Evolutionary conservation across 352 stramenopile genomes (phyloP).

Genomic region (Lagenidium sp.): DNA sequence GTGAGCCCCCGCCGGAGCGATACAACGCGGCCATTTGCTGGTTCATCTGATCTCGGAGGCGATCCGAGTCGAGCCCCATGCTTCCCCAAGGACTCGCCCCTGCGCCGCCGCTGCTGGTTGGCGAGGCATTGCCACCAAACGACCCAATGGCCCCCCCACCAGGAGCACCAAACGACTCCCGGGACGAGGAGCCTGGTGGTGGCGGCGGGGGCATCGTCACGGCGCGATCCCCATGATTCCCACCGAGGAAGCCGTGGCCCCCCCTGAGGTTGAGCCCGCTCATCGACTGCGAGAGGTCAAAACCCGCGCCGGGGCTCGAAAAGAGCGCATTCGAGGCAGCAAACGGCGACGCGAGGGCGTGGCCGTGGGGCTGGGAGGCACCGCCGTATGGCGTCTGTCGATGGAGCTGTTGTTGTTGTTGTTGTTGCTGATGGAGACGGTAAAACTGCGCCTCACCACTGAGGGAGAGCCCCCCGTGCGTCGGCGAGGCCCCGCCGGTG

Average conservation of each 20-base stretch:
- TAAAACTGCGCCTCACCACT: background rate
- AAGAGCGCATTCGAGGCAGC: slow-evolving; percentile 1
- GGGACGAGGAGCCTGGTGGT: too few species aligned
- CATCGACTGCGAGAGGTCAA: slow-evolving; percentile 38
- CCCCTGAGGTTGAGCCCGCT: slow-evolving; percentile 20
- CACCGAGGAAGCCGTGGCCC: slow-evolving; percentile 3
- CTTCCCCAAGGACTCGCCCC: slow-evolving; percentile 1
- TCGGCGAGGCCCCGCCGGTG: background rate
- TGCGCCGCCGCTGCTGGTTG: slow-evolving; percentile 8
- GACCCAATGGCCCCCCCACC: background rate
- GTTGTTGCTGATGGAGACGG: background rate
- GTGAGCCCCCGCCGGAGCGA: slow-evolving; percentile 9
- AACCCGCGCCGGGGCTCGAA: slow-evolving; percentile 6
- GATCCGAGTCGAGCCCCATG: slow-evolving; percentile 7
- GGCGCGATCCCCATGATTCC: slow-evolving; percentile 5
- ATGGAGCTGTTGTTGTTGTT: slow-evolving; percentile 1
- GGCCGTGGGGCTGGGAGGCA: background rate
- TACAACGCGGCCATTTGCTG: slow-evolving; percentile 71
- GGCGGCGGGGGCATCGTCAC: background rate
- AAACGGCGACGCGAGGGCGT: slow-evolving; percentile 1
- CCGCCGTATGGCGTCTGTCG: background rate
- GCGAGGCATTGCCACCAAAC: slow-evolving; percentile 15
- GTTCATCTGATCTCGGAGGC: slow-evolving; percentile 66
- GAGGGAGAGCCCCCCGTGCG: background rate
- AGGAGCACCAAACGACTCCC: too few species aligned